phyloP scores from a whole-genome alignment of 768 basidiomycete species.

The Lepiota subincarnata region DNA sequence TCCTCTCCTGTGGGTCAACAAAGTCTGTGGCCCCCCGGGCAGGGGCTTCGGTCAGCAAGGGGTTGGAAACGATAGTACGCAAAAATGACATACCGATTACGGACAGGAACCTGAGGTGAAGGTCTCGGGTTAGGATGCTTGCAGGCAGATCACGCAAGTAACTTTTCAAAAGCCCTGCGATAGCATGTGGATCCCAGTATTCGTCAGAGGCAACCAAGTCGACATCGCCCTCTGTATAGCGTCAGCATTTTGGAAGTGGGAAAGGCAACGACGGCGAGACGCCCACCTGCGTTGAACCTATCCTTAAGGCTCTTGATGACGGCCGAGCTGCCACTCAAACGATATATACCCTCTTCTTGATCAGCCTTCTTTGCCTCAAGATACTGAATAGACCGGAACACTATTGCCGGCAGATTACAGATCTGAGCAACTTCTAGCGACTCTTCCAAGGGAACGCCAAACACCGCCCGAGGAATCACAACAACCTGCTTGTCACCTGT shows the following conservation, averaged over 20 bases:
- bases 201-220: conserved; percentile 85
- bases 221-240: conserved; percentile 83
- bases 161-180: conserved; percentile 90
- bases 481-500: conserved; percentile 33
- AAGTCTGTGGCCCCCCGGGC: conserved; percentile 55
- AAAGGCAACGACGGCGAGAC: conserved; percentile 9
- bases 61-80: not conserved
- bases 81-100: conserved; percentile 75
- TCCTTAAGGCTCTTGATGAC: conserved; percentile 94
- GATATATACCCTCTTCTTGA: conserved; percentile 96
- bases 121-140: conserved; percentile 87
- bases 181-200: conserved; percentile 96
- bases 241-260: conserved; percentile 9
- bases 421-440: conserved; percentile 87
- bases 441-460: conserved; percentile 84
- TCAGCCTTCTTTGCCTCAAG: conserved; percentile 92
- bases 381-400: conserved; percentile 94
- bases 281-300: conserved; percentile 83
- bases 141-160: conserved; percentile 92
- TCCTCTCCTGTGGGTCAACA: conserved; percentile 82
- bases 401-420: conserved; percentile 87
- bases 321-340: conserved; percentile 90
- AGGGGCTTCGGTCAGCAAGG: conserved; percentile 10
- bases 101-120: conserved; percentile 85
- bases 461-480: conserved; percentile 67